Conservation (phyloP, 2,329 filamentous ascomycete species). For the Trichoderma koningii region DNA sequence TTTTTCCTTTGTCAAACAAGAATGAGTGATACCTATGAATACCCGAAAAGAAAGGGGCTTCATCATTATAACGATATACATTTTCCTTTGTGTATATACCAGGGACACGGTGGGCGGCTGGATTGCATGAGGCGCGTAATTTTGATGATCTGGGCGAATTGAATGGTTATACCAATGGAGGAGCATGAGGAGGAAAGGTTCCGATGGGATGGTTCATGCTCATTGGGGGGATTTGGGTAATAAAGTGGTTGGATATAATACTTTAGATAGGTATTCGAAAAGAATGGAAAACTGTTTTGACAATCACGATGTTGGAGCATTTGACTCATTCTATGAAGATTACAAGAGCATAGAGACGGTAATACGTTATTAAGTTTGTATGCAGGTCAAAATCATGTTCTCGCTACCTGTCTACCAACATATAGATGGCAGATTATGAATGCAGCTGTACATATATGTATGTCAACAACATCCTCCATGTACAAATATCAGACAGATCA, state of each 20-base stretch:
- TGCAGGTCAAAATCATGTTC: background rate
- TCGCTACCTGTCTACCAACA: background rate
- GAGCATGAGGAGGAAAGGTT: background rate
- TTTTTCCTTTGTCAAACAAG: slow-evolving; percentile 13
- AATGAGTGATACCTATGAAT: slow-evolving; percentile 24
- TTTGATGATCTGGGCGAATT: slow-evolving; percentile 2
- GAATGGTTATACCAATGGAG: background rate
- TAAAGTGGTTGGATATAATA: slow-evolving; percentile 12
- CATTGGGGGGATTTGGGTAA: background rate
- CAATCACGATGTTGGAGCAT: background rate
- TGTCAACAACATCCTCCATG: background rate
- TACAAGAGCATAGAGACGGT: background rate
- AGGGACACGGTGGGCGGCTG: background rate
- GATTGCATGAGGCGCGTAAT: slow-evolving; percentile 8
- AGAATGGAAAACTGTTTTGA: background rate
- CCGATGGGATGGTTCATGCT: background rate
- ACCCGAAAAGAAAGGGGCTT: background rate
- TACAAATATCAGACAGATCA: background rate
- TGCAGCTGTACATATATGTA: slow-evolving; percentile 1
- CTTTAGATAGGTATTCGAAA: background rate
- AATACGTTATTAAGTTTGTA: background rate
- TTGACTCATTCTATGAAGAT: background rate
- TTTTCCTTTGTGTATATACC: slow-evolving; percentile 24
- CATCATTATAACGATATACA: slow-evolving; percentile 17
- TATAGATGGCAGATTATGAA: background rate